These are phyloP conservation scores for Apiosordaria backusii DNA, from an alignment of 495 filamentous ascomycete genomes.

Conservation along the genomic window DNA sequence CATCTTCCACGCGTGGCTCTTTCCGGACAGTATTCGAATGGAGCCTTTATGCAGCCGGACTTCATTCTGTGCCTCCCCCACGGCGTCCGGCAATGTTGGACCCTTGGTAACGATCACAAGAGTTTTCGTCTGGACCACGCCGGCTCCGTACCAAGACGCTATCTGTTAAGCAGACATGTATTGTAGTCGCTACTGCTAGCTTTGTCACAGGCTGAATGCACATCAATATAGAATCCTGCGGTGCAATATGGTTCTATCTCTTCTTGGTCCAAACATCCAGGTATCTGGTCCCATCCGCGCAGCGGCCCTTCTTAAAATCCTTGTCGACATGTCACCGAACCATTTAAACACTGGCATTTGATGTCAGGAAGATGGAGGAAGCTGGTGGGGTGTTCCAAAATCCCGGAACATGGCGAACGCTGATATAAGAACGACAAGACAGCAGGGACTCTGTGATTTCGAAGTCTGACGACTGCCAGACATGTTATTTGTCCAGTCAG, in stretches of 20 bases:
- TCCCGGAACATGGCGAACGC: not conserved
- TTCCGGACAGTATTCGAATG: too few species aligned
- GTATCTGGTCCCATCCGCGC: conserved; percentile 23
- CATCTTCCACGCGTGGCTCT: too few species aligned
- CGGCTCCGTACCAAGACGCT: not conserved
- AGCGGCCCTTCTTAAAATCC: conserved; percentile 3
- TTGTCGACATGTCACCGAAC: not conserved
- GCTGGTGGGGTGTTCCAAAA: not conserved
- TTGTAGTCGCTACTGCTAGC: not conserved
- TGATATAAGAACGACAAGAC: not conserved
- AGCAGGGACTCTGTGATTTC: not conserved
- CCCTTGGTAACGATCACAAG: not conserved
- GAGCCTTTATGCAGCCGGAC: too few species aligned
- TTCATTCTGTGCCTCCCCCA: not conserved
- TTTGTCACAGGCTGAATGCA: conserved; percentile 32
- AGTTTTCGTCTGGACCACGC: not conserved
- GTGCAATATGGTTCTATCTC: conserved; percentile 25
- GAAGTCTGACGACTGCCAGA: not conserved
- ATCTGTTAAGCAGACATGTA: not conserved
- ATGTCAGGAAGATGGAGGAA: not conserved
- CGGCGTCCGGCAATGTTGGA: not conserved
- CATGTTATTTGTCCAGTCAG: not conserved
- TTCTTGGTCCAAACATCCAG: conserved; percentile 19
- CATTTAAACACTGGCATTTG: not conserved
- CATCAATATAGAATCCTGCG: conserved; percentile 25